These are phyloP conservation scores for Hymenoscyphus albidus DNA, from an alignment of 2,329 filamentous ascomycete species.

Conservation along the genomic window DNA sequence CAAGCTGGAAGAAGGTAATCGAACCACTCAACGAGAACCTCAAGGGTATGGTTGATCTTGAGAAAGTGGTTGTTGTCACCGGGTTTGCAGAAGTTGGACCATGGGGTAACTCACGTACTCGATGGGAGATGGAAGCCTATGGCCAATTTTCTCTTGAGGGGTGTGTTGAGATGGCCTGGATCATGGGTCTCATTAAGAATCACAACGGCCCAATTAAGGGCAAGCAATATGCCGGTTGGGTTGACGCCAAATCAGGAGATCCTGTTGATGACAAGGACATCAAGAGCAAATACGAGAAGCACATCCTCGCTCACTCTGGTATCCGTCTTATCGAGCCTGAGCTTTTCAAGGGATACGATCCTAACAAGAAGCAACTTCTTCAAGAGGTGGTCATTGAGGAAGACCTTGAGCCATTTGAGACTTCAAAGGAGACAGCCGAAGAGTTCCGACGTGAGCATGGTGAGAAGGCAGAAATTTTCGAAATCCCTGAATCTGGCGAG, in stretches of 20 bases:
- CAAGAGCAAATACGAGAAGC: slow-evolving; percentile 95
- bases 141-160: slow-evolving; percentile 97
- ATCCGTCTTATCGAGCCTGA: slow-evolving; percentile 98
- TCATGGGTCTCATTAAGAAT: slow-evolving; percentile 99
- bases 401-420: slow-evolving; percentile 94
- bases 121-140: slow-evolving; percentile 99
- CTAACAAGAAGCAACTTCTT: slow-evolving; percentile 96
- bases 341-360: slow-evolving; percentile 94
- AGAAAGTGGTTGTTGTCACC: slow-evolving; percentile 96
- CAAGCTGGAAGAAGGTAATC: slow-evolving; percentile 88
- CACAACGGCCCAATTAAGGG: slow-evolving; percentile 96
- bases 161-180: slow-evolving; percentile 99
- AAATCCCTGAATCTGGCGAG: slow-evolving; percentile 89
- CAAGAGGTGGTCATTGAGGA: slow-evolving; percentile 98
- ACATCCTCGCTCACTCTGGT: slow-evolving; percentile 92
- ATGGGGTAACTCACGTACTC: slow-evolving; percentile 96
- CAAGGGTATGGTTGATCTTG: slow-evolving; percentile 97
- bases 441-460: slow-evolving; percentile 97
- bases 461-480: slow-evolving; percentile 96
- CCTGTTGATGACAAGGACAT: slow-evolving; percentile 98
- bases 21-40: slow-evolving; percentile 83
- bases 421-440: slow-evolving; percentile 93
- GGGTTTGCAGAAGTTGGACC: slow-evolving; percentile 95
- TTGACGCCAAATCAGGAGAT: slow-evolving; percentile 89
- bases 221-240: slow-evolving; percentile 93